These are phyloP conservation scores for Fusarium decemcellulare DNA, from an alignment of 2,329 filamentous ascomycete genomes.

Conservation along the genomic window DNA sequence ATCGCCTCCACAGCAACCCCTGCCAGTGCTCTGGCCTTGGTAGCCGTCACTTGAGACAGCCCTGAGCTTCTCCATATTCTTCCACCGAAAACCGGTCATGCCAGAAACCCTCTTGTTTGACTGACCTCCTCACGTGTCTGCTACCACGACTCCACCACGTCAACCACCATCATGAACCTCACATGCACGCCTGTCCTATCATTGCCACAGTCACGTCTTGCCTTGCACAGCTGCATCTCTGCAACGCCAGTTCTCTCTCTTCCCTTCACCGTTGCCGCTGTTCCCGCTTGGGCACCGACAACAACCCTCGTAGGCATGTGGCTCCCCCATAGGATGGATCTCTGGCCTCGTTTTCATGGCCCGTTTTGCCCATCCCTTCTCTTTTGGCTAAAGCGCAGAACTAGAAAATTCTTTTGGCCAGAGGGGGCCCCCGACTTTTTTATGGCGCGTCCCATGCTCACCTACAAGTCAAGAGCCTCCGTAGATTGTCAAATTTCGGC, in stretches of 20 bases:
- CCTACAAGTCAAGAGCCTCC: not conserved
- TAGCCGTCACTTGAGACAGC: constrained; percentile 5
- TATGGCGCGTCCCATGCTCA: constrained; percentile 3
- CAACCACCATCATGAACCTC: constrained; percentile 25
- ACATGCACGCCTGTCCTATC: constrained; percentile 4
- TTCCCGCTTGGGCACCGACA: constrained; percentile 30
- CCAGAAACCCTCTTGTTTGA: not conserved
- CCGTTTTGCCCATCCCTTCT: constrained; percentile 25
- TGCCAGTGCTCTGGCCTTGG: constrained; percentile 8
- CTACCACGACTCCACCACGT: constrained; percentile 7
- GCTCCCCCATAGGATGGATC: constrained; percentile 3
- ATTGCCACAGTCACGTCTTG: constrained; percentile 1
- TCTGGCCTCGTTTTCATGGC: not conserved
- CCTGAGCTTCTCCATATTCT: constrained; percentile 21
- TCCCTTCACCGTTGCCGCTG: not conserved
- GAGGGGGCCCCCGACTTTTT: not conserved
- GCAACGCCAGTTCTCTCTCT: not conserved
- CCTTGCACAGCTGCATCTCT: constrained; percentile 15
- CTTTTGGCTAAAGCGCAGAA: constrained; percentile 14
- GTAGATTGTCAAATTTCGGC: constrained; percentile 40
- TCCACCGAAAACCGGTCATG: constrained; percentile 6
- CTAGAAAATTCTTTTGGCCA: constrained; percentile 13
- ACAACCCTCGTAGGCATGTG: constrained; percentile 6
- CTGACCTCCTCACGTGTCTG: constrained; percentile 3
- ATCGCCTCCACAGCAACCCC: not conserved